These are phyloP conservation scores for Quercus wislizeni DNA, from an alignment of 306 rosid genomes.

Conservation along the genomic window DNA sequence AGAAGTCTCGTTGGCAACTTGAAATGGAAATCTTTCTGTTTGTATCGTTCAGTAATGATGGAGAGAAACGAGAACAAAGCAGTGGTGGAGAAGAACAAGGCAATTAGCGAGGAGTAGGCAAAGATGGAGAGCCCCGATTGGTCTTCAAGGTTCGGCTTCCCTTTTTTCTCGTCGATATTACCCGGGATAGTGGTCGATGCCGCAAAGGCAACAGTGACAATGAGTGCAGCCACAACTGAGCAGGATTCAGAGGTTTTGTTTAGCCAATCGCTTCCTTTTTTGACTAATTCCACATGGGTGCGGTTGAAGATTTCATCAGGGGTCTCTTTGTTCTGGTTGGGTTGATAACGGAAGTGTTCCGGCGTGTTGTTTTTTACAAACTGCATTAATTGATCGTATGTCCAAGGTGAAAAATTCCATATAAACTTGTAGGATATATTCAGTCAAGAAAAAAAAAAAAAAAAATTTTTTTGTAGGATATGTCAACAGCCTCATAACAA, in stretches of 20 bases:
- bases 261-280: constrained; percentile 37
- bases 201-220: constrained; percentile 51
- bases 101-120: constrained; percentile 33
- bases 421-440: too few species aligned
- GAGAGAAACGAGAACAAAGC: constrained; percentile 13
- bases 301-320: constrained; percentile 38
- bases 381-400: constrained; percentile 16
- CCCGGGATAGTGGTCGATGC: constrained; percentile 37
- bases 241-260: constrained; percentile 43
- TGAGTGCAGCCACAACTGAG: constrained; percentile 53
- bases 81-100: constrained; percentile 29
- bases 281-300: constrained; percentile 22
- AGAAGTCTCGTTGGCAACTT: not conserved
- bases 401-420: too few species aligned
- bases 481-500: too few species aligned
- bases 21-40: not conserved
- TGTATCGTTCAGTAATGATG: constrained; percentile 2
- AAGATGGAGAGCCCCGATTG: constrained; percentile 18
- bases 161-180: not conserved
- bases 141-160: constrained; percentile 14
- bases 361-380: constrained; percentile 38
- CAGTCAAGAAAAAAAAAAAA: too few species aligned
- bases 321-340: constrained; percentile 25
- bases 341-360: constrained; percentile 16
- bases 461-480: too few species aligned